These are phyloP conservation scores for Nelumbo lutea DNA, from an alignment of 164 flowering plant species.

Conservation along the genomic window DNA sequence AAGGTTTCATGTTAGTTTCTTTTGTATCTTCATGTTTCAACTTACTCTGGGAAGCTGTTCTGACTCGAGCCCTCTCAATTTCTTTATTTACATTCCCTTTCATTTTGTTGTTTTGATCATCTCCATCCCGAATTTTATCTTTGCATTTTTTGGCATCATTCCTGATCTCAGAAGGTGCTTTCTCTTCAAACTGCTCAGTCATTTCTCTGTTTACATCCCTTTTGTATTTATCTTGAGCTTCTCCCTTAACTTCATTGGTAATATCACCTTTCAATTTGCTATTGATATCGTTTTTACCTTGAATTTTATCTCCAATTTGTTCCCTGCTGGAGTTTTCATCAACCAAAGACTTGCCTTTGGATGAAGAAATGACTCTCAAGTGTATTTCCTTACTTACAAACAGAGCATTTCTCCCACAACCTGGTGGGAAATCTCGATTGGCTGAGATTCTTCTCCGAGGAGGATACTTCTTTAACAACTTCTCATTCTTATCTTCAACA, in stretches of 20 bases:
- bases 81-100: neutral
- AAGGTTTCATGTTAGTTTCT: neutral
- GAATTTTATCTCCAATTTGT: conserved; percentile 1
- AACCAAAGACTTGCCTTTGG: no score
- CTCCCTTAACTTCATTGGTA: no score
- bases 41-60: conserved; percentile 2
- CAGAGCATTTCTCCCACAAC: conserved; percentile 39
- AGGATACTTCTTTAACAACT: conserved; percentile 26
- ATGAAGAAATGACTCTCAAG: neutral
- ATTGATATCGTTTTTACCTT: neutral
- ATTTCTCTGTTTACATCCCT: no score
- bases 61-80: neutral
- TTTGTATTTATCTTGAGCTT: no score
- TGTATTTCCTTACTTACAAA: conserved; percentile 17
- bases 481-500: conserved; percentile 3
- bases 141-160: conserved; percentile 1
- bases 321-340: no score
- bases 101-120: neutral
- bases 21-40: conserved; percentile 2
- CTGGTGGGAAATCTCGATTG: conserved; percentile 32
- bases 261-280: no score
- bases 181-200: no score
- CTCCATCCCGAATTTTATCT: neutral
- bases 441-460: conserved; percentile 37
- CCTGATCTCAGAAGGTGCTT: neutral